phyloP scores from a whole-genome alignment of 371 early-diverging fungal species.

The Lichtheimia ramosa region DNA sequence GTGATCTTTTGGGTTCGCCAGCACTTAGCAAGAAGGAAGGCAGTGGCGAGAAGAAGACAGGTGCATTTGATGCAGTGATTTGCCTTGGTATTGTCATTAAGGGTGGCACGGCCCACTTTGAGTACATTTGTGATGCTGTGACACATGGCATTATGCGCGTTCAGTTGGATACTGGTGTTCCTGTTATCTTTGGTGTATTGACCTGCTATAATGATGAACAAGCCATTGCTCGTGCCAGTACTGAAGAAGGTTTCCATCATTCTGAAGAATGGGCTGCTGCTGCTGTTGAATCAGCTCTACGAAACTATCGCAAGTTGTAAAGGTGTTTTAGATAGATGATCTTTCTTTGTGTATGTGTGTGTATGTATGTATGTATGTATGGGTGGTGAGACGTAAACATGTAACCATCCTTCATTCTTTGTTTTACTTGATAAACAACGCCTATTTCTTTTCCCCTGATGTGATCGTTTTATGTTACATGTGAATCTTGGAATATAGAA shows the following conservation, averaged over 20 bases:
- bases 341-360: not conserved
- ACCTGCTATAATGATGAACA: slow-evolving; percentile 94
- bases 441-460: too few species aligned
- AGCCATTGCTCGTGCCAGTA: slow-evolving; percentile 82
- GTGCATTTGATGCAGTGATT: slow-evolving; percentile 87
- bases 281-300: slow-evolving; percentile 93
- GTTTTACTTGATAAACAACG: too few species aligned
- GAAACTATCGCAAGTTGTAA: slow-evolving; percentile 55
- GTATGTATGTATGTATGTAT: not conserved
- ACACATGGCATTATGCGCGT: slow-evolving; percentile 92
- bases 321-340: not conserved
- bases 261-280: slow-evolving; percentile 96
- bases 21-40: slow-evolving; percentile 16
- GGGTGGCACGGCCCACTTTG: slow-evolving; percentile 97
- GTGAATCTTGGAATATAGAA: too few species aligned
- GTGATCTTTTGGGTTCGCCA: slow-evolving; percentile 55
- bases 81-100: slow-evolving; percentile 96
- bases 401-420: too few species aligned
- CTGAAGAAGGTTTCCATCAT: slow-evolving; percentile 86
- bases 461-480: too few species aligned
- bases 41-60: slow-evolving; percentile 33
- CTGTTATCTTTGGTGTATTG: slow-evolving; percentile 95
- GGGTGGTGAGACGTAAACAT: too few species aligned
- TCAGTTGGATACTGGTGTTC: slow-evolving; percentile 83
- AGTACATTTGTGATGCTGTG: slow-evolving; percentile 93